These are phyloP conservation scores for Kodamaea derodonti DNA, from an alignment of 1,139 yeast species.

Conservation along the genomic window DNA sequence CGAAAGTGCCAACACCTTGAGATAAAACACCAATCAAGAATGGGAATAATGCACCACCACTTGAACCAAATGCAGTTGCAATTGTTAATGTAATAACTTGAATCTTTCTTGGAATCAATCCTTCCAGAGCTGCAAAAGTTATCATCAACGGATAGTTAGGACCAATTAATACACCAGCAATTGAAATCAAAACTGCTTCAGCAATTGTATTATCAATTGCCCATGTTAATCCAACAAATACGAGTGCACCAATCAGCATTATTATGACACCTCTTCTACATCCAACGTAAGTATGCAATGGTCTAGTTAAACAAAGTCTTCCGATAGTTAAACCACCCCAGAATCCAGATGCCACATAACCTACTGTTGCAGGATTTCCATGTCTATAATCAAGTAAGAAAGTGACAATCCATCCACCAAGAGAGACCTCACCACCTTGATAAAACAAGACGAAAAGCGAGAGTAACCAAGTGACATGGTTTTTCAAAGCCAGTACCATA, in stretches of 20 bases:
- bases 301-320: slow-evolving; percentile 44
- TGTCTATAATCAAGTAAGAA: slow-evolving; percentile 54
- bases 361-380: slow-evolving; percentile 43
- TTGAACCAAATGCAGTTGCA: slow-evolving; percentile 56
- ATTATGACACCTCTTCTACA: slow-evolving; percentile 44
- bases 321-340: slow-evolving; percentile 72
- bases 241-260: slow-evolving; percentile 30
- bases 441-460: slow-evolving; percentile 55
- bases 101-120: slow-evolving; percentile 49
- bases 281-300: slow-evolving; percentile 40
- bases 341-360: slow-evolving; percentile 67
- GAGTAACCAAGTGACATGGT: slow-evolving; percentile 49
- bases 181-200: slow-evolving; percentile 33
- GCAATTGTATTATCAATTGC: slow-evolving; percentile 26
- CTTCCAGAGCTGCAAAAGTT: slow-evolving; percentile 36
- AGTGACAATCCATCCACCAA: slow-evolving; percentile 73
- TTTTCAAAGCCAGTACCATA: slow-evolving; percentile 33
- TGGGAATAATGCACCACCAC: slow-evolving; percentile 60
- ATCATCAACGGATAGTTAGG: slow-evolving; percentile 56
- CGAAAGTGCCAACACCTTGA: slow-evolving; percentile 49
- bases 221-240: slow-evolving; percentile 45
- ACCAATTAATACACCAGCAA: slow-evolving; percentile 50
- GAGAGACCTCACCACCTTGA: slow-evolving; percentile 65
- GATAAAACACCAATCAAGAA: slow-evolving; percentile 53
- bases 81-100: slow-evolving; percentile 52